Percentiles rank a stretch among this genome's conserved stretches.
phyloP scores from a whole-genome alignment of 2,329 filamentous ascomycete genomes.

The Onygena corvina region DNA sequence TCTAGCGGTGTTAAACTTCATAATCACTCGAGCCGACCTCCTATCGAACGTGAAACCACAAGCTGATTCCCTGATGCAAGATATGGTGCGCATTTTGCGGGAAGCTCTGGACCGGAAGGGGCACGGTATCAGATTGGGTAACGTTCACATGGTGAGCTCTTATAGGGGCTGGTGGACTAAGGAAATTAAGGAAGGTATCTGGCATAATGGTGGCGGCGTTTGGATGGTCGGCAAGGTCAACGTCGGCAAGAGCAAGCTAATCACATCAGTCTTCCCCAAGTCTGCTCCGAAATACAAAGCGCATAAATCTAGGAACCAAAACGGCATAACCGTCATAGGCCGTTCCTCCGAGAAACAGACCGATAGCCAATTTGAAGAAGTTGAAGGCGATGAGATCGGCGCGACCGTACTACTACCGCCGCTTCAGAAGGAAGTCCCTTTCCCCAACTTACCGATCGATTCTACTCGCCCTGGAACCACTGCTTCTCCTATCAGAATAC shows the following conservation, averaged over 20 bases:
- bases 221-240: constrained; percentile 99
- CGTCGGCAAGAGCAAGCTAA: constrained; percentile 88
- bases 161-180: constrained; percentile 85
- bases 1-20: constrained; percentile 74
- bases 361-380: background rate
- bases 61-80: constrained; percentile 77
- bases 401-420: constrained; percentile 50
- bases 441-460: constrained; percentile 73
- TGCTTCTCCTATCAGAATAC: constrained; percentile 83
- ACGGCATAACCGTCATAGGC: background rate
- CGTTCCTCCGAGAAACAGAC: background rate
- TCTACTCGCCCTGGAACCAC: constrained; percentile 85
- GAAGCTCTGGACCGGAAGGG: constrained; percentile 59
- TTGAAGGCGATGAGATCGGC: constrained; percentile 14
- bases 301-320: background rate
- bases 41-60: constrained; percentile 72
- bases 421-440: constrained; percentile 57
- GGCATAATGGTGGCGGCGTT: constrained; percentile 66
- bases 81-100: constrained; percentile 63
- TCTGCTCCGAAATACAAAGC: constrained; percentile 34
- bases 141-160: constrained; percentile 74
- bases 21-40: constrained; percentile 80
- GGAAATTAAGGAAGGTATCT: constrained; percentile 74
- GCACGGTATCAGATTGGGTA: constrained; percentile 67
- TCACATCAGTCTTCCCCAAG: constrained; percentile 75